Conservation (phyloP, 768 basidiomycete species). For the Leccinum ochraceum region DNA sequence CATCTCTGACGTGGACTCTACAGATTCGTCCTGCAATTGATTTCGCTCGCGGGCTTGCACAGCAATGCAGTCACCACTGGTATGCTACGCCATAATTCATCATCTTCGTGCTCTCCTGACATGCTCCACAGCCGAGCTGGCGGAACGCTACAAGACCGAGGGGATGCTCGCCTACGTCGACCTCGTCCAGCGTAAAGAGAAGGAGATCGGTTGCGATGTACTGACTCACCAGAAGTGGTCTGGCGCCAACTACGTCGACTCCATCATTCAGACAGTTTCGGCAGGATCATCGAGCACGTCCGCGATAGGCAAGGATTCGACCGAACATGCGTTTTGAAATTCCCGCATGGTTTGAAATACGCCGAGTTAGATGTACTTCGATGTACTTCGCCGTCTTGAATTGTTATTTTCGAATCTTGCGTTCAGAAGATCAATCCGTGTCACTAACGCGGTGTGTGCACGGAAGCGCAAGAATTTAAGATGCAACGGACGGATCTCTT, state of each 20-base stretch:
- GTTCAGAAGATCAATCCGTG: conserved; percentile 7
- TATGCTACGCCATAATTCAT: conserved; percentile 41
- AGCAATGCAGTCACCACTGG: conserved; percentile 78
- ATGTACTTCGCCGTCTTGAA: conserved; percentile 1
- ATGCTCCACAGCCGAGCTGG: conserved; percentile 63
- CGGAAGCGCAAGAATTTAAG: conserved; percentile 7
- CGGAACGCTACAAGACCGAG: conserved; percentile 76
- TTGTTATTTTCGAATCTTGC: neutral
- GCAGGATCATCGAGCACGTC: conserved; percentile 90
- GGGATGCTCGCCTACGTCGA: conserved; percentile 94
- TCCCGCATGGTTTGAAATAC: conserved; percentile 2
- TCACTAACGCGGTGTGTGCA: neutral
- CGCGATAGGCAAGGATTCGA: conserved; percentile 82
- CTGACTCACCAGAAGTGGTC: conserved; percentile 97
- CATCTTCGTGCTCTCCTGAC: conserved; percentile 6
- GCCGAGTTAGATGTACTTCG: conserved; percentile 2
- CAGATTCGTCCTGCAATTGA: conserved; percentile 85
- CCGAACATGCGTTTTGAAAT: conserved; percentile 76
- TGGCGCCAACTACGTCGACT: conserved; percentile 88
- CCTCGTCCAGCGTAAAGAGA: conserved; percentile 84
- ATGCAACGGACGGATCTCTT: conserved; percentile 15
- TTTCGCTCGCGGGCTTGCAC: conserved; percentile 90
- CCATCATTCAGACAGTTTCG: conserved; percentile 79
- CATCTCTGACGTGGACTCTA: conserved; percentile 6
- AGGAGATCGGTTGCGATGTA: conserved; percentile 86